Percentiles rank a stretch among this genome's conserved stretches.
Evolutionary conservation across 129 eudicot genomes (phyloP).

Genomic region (Centaurea solstitialis): DNA sequence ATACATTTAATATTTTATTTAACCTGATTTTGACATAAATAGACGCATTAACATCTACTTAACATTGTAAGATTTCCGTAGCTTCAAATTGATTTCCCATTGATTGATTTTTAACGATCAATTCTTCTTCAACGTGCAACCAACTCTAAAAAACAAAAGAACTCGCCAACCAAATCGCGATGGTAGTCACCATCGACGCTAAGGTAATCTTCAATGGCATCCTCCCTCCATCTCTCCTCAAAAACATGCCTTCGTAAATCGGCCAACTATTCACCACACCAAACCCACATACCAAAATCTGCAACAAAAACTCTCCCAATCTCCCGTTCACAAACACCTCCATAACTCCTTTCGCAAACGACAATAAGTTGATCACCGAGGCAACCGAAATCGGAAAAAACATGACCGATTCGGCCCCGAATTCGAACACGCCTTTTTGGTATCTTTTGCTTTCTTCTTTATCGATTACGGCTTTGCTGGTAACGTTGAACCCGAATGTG

Average conservation of each 20-base stretch:
- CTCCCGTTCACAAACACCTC: not conserved
- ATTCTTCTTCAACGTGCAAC: too few species aligned
- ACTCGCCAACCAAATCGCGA: constrained; percentile 1
- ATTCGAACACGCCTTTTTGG: constrained; percentile 56
- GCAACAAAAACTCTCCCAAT: constrained; percentile 31
- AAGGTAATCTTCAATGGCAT: constrained; percentile 54
- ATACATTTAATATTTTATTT: too few species aligned
- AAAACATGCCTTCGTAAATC: constrained; percentile 55
- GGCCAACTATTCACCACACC: constrained; percentile 59
- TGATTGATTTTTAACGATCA: too few species aligned
- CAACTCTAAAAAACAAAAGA: not conserved
- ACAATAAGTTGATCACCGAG: constrained; percentile 23
- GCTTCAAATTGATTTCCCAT: too few species aligned
- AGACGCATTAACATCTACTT: too few species aligned
- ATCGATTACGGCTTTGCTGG: constrained; percentile 52
- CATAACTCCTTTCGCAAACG: constrained; percentile 29
- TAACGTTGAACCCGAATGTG: constrained; percentile 46
- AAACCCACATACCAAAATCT: constrained; percentile 55
- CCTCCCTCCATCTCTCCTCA: constrained; percentile 60
- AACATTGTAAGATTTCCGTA: too few species aligned
- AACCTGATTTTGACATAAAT: too few species aligned
- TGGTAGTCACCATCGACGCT: constrained; percentile 18
- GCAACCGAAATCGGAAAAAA: constrained; percentile 48
- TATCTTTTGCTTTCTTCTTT: constrained; percentile 47
- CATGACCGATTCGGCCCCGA: constrained; percentile 51